Base-by-base conservation (phyloP, 495 filamentous ascomycete species). In the Xylaria longipes region DNA sequence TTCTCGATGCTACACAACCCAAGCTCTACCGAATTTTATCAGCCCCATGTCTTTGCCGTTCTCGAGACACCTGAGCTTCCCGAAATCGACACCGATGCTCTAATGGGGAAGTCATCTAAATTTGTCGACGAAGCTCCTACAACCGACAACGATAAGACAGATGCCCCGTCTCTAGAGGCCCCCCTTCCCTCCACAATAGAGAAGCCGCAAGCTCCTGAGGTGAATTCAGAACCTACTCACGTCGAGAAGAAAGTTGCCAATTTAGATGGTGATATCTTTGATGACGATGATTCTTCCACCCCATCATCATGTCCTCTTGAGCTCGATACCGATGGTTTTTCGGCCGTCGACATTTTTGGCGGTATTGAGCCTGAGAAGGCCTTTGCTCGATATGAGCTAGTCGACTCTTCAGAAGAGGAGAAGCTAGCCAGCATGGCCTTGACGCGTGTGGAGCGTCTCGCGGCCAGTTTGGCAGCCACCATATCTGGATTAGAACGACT, bases 31-130 rank as follows among this genome's bases (percentile, higher is more conserved):
- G 84, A 82, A 52, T 91, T 86, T 77, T 91, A 90, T 77, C 91
- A 93, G 73, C 88, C 93, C 14, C 89, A 91, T 54, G 92, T 97
- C 54, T 98, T 90, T 74, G 88, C 93, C 63, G 89, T 97, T n/a
- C 80, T 91, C 22, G 89, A 92, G 58, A 85, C 97, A 22, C 93
- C 94, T 14, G 85, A 91, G 72, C 87, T 91, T 4, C 91, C 91
- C 35, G 76, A 91, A 48, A 84, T 90, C 70, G 91, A 95, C 68
- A 78, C 85, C 0, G 84, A 86, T 56, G 74, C 84, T 52, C 83
- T 96, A 9, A 90, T 89, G 43, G 91, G 92, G 73, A 95, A 96
- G 82, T 79, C 85, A 1, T 84, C 86, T 11, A 82, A 80, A 70
- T 82, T 85, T 12, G 72, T 87, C n/a, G 75, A 80, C 33, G 78